Conservation (phyloP, 2,329 filamentous ascomycete genomes). For the Zalaria obscura region DNA sequence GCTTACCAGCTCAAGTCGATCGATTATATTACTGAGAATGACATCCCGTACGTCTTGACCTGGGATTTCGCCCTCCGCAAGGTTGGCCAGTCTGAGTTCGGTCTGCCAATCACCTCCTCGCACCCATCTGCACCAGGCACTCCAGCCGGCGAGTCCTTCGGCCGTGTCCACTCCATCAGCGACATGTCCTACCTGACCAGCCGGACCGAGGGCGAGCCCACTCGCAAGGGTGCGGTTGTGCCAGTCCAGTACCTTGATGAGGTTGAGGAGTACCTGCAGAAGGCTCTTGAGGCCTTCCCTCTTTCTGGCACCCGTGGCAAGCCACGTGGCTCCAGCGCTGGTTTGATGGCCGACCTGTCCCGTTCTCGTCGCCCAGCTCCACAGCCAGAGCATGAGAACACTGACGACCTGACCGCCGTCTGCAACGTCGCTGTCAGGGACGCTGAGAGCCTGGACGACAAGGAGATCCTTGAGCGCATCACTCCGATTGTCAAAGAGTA, state of each 20-base stretch:
- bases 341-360: conserved; percentile 36
- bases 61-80: conserved; percentile 96
- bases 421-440: conserved; percentile 87
- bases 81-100: conserved; percentile 82
- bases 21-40: conserved; percentile 67
- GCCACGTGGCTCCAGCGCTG: conserved; percentile 38
- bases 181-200: conserved; percentile 82
- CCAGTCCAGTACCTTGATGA: conserved; percentile 91
- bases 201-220: conserved; percentile 57
- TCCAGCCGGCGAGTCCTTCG: conserved; percentile 48
- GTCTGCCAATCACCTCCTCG: conserved; percentile 63
- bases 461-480: conserved; percentile 65
- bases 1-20: conserved; percentile 85
- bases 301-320: conserved; percentile 12
- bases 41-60: conserved; percentile 66
- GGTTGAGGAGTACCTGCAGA: conserved; percentile 70
- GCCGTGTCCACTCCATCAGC: conserved; percentile 85
- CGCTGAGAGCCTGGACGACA: conserved; percentile 69
- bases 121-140: conserved; percentile 62
- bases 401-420: conserved; percentile 77
- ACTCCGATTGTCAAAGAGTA: conserved; percentile 60
- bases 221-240: conserved; percentile 84
- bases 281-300: conserved; percentile 74
- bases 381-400: conserved; percentile 38
- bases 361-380: conserved; percentile 11